Conservation (phyloP, 1,139 yeast species). For the Suhomyces ambrosiae region DNA sequence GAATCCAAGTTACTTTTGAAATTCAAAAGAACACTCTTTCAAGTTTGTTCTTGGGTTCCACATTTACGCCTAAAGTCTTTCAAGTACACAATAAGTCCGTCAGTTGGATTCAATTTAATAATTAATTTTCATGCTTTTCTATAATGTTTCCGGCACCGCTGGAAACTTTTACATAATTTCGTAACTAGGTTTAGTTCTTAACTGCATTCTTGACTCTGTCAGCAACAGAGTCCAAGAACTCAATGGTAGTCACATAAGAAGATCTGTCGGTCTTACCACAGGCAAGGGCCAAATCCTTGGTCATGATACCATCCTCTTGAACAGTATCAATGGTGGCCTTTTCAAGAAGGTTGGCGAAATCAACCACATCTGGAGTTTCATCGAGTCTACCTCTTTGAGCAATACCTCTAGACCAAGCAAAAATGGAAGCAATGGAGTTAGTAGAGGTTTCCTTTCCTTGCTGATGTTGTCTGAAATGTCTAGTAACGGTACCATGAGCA, state of each 20-base stretch:
- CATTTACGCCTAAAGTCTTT: too few relatives aligned
- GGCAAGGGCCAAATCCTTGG: slow-evolving; percentile 91
- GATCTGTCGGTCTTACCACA: slow-evolving; percentile 81
- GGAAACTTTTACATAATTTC: not conserved
- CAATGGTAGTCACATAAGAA: slow-evolving; percentile 85
- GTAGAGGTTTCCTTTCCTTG: slow-evolving; percentile 97
- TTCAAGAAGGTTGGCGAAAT: slow-evolving; percentile 78
- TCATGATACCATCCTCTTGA: slow-evolving; percentile 82
- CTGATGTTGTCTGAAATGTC: slow-evolving; percentile 94
- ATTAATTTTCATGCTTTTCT: too few relatives aligned
- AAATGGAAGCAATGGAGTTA: slow-evolving; percentile 96
- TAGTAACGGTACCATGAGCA: slow-evolving; percentile 96
- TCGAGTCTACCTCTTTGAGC: slow-evolving; percentile 90
- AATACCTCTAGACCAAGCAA: slow-evolving; percentile 94
- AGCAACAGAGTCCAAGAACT: slow-evolving; percentile 80
- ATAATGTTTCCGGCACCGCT: too few relatives aligned
- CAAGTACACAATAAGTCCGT: too few relatives aligned
- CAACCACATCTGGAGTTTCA: slow-evolving; percentile 76
- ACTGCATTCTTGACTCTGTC: slow-evolving; percentile 30
- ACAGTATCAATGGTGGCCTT: slow-evolving; percentile 86
- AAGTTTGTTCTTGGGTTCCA: too few relatives aligned
- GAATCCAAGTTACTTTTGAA: too few relatives aligned
- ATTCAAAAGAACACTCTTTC: too few relatives aligned
- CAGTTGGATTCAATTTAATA: too few relatives aligned
- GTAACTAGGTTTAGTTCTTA: slow-evolving; percentile 8